phyloP scores from a whole-genome alignment of 2,329 filamentous ascomycete species.

The Aotearoamyces nothofagi region DNA sequence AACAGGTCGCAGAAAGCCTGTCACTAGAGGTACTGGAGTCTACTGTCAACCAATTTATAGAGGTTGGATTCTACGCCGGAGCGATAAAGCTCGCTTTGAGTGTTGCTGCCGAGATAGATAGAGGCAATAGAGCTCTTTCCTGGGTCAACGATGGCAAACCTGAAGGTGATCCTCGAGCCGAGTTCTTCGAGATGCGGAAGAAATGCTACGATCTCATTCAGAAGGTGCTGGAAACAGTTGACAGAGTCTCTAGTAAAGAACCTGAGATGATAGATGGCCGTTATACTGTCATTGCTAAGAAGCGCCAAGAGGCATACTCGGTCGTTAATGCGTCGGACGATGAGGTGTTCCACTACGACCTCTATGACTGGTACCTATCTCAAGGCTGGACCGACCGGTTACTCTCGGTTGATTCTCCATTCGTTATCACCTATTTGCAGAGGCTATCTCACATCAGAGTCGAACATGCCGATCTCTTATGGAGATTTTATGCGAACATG shows the following conservation, averaged over 20 bases:
- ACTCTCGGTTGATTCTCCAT: conserved; percentile 68
- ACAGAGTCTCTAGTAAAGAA: conserved; percentile 50
- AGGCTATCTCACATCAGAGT: conserved; percentile 58
- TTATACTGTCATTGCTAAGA: conserved; percentile 58
- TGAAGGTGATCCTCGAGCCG: conserved; percentile 50
- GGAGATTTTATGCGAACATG: conserved; percentile 80
- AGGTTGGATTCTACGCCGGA: conserved; percentile 80
- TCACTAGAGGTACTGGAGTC: conserved; percentile 65
- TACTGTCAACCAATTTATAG: conserved; percentile 66
- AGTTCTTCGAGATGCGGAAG: conserved; percentile 55
- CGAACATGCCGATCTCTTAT: conserved; percentile 77
- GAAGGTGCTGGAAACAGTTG: conserved; percentile 62
- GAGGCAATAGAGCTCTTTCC: conserved; percentile 67
- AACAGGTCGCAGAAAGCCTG: conserved; percentile 73
- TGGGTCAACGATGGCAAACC: conserved; percentile 82
- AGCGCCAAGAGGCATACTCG: conserved; percentile 75
- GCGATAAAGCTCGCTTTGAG: conserved; percentile 77
- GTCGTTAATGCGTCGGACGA: conserved; percentile 81
- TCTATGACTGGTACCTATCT: conserved; percentile 96
- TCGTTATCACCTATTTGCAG: conserved; percentile 74
- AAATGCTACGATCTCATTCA: conserved; percentile 81
- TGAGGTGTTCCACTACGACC: conserved; percentile 84
- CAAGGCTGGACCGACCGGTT: conserved; percentile 77
- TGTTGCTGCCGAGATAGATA: conserved; percentile 73
- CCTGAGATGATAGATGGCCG: conserved; percentile 67